phyloP scores from a whole-genome alignment of 495 filamentous ascomycete species.

The Podospora bellae-mahoneyi region DNA sequence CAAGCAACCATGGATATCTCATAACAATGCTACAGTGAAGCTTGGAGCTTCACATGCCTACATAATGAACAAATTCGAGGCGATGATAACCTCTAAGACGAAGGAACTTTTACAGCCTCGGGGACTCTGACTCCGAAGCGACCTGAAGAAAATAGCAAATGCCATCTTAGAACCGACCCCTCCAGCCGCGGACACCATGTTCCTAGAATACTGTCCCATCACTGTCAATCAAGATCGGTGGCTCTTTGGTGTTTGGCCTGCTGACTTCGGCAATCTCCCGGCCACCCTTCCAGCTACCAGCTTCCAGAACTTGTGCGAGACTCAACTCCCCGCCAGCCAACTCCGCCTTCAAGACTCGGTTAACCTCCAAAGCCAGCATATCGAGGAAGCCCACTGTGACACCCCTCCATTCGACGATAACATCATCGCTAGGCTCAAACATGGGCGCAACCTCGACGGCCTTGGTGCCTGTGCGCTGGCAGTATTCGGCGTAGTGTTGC shows the following conservation, averaged over 20 bases:
- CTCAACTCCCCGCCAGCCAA: conserved; percentile 56
- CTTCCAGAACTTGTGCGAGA: conserved; percentile 78
- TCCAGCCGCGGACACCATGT: not conserved
- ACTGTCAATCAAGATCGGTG: conserved; percentile 92
- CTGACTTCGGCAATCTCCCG: conserved; percentile 94
- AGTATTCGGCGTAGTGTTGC: conserved; percentile 67
- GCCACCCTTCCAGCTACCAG: conserved; percentile 96
- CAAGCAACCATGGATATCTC: not conserved
- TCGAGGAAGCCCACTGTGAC: conserved; percentile 84
- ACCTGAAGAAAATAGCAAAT: not conserved
- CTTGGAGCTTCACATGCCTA: not conserved
- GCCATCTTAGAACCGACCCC: not conserved
- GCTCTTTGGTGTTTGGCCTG: conserved; percentile 92
- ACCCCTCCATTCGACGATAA: conserved; percentile 84
- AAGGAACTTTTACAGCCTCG: not conserved
- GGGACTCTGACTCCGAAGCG: not conserved
- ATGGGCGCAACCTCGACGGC: conserved; percentile 69
- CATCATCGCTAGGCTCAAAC: conserved; percentile 76
- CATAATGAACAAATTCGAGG: not conserved
- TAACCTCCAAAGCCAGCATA: conserved; percentile 67
- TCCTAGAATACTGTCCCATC: conserved; percentile 89
- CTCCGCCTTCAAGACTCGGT: conserved; percentile 52
- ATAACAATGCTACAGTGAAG: not conserved
- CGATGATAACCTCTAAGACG: not conserved
- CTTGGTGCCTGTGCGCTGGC: conserved; percentile 68